phyloP scores from a whole-genome alignment of 1,284 basidiomycete species.

The Agroathelia rolfsii region DNA sequence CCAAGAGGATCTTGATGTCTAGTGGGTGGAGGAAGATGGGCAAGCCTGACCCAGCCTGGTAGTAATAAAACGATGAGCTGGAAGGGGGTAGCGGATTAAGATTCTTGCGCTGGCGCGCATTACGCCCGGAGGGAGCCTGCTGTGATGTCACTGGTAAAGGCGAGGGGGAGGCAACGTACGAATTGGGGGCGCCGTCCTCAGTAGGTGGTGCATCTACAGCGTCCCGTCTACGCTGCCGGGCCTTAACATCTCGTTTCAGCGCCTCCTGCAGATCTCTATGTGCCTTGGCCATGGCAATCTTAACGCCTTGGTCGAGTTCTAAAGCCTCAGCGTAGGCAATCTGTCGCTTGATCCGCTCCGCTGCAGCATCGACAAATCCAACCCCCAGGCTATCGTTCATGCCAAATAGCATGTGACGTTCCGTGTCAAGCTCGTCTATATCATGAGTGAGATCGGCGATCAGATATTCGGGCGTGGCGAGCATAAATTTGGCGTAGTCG shows the following conservation, averaged over 20 bases:
- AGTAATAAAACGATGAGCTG: slow-evolving; percentile 85
- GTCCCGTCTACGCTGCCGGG: slow-evolving; percentile 29
- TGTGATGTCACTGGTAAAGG: slow-evolving; percentile 15
- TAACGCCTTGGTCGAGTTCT: slow-evolving; percentile 55
- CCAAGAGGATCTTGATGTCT: slow-evolving; percentile 87
- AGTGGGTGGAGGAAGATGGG: slow-evolving; percentile 92
- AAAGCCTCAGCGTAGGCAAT: slow-evolving; percentile 69
- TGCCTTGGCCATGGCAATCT: slow-evolving; percentile 50
- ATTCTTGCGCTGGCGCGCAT: slow-evolving; percentile 55
- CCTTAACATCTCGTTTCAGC: slow-evolving; percentile 28
- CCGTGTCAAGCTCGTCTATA: slow-evolving; percentile 60
- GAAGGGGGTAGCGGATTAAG: slow-evolving; percentile 75
- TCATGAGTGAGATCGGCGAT: slow-evolving; percentile 67
- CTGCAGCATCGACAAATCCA: slow-evolving; percentile 74
- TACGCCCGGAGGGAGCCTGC: slow-evolving; percentile 21
- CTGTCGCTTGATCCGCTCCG: slow-evolving; percentile 66
- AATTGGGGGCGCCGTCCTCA: slow-evolving; percentile 35
- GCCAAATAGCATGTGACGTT: slow-evolving; percentile 51
- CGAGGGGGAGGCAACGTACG: slow-evolving; percentile 34
- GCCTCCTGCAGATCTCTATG: slow-evolving; percentile 51
- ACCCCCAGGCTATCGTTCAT: slow-evolving; percentile 72
- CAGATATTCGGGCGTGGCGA: slow-evolving; percentile 84
- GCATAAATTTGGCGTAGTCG: slow-evolving; percentile 89
- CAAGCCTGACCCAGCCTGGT: slow-evolving; percentile 88
- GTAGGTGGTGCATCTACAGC: slow-evolving; percentile 11